These are phyloP conservation scores for Epichloe scottii DNA, from an alignment of 2,329 filamentous ascomycete species.

Conservation along the genomic window DNA sequence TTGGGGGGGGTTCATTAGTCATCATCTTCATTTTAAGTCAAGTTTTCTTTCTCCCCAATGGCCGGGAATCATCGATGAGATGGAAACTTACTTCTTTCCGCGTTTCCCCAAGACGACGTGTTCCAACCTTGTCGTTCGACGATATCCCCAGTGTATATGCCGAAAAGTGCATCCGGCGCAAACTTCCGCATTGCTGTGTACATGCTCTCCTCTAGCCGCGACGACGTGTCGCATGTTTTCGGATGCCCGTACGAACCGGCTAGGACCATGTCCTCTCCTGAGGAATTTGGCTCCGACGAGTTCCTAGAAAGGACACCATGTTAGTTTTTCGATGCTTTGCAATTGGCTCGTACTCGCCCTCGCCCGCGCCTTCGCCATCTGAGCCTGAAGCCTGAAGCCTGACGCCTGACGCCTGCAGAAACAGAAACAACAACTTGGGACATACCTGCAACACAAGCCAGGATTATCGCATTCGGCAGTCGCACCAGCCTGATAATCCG, in stretches of 20 bases:
- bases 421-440: not conserved
- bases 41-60: not conserved
- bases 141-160: conserved; percentile 1
- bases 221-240: not conserved
- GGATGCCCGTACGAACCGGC: not conserved
- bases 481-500: not conserved
- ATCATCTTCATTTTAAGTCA: not conserved
- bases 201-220: not conserved
- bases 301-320: not conserved
- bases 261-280: not conserved
- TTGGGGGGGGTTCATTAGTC: not conserved
- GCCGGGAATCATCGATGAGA: too few relatives aligned
- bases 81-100: conserved; percentile 14
- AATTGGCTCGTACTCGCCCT: too few relatives aligned
- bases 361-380: too few relatives aligned
- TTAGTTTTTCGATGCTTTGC: too few relatives aligned
- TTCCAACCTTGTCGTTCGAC: not conserved
- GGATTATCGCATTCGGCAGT: conserved; percentile 11
- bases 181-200: not conserved
- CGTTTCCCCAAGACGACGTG: not conserved
- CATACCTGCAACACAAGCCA: conserved; percentile 7
- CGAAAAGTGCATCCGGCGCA: not conserved
- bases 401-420: not conserved
- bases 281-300: not conserved
- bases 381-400: too few relatives aligned